A percentile compares a stretch with the other conserved stretches of the same genome.
These are phyloP conservation scores for Globisporangium mamillatum DNA, from an alignment of 352 stramenopile genomes.

Conservation along the genomic window DNA sequence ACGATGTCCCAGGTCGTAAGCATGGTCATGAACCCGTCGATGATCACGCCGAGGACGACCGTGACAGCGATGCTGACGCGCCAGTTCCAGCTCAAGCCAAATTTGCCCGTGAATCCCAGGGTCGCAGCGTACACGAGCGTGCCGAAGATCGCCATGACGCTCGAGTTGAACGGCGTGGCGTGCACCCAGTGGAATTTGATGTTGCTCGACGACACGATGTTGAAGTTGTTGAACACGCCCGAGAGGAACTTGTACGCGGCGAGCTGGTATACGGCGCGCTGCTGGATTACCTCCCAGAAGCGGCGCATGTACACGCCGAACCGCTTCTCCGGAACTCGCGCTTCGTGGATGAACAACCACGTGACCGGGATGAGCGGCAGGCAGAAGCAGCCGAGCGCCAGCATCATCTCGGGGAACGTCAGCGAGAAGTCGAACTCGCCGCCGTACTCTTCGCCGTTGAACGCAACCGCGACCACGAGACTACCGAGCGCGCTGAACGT, in stretches of 20 bases:
- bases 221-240: conserved; percentile 56
- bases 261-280: conserved; percentile 57
- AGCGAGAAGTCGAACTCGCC: conserved; percentile 52
- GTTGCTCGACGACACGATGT: conserved; percentile 44
- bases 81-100: conserved; percentile 61
- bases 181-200: conserved; percentile 57
- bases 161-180: conserved; percentile 53
- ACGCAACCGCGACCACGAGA: conserved; percentile 38
- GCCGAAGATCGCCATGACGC: conserved; percentile 45
- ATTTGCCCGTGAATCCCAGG: conserved; percentile 39
- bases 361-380: conserved; percentile 29
- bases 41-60: conserved; percentile 18
- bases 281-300: conserved; percentile 50
- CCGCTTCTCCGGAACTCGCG: background rate
- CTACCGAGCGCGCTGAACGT: conserved; percentile 41
- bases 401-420: conserved; percentile 50
- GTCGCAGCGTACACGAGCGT: conserved; percentile 39
- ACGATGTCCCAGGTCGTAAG: conserved; percentile 51
- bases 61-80: conserved; percentile 40
- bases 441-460: conserved; percentile 56
- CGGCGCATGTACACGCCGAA: conserved; percentile 30
- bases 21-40: conserved; percentile 51
- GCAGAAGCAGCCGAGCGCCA: conserved; percentile 34
- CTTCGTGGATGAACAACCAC: conserved; percentile 26
- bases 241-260: conserved; percentile 63